phyloP scores from a whole-genome alignment of 2,329 filamentous ascomycete genomes.

The Lomentospora prolificans region DNA sequence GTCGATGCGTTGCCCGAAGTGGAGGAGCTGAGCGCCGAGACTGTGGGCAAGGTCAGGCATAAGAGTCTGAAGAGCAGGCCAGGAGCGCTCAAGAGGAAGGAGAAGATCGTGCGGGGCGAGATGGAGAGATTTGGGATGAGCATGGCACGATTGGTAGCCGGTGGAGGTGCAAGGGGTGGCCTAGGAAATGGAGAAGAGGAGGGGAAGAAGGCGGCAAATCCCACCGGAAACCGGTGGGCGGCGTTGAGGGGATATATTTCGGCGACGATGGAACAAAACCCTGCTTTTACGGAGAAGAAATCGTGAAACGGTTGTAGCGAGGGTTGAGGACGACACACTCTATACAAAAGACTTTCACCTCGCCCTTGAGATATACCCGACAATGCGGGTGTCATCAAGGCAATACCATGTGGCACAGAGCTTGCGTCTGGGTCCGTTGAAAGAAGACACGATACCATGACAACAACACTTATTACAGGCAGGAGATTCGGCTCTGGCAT shows the following conservation, averaged over 20 bases:
- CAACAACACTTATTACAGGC: too few relatives aligned
- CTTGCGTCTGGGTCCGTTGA: too few relatives aligned
- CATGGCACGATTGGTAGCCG: conserved; percentile 59
- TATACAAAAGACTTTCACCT: too few relatives aligned
- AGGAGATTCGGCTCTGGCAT: too few relatives aligned
- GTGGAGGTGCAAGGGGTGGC: conserved; percentile 10
- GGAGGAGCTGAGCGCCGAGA: conserved; percentile 31
- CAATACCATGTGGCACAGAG: too few relatives aligned
- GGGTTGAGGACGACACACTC: background rate
- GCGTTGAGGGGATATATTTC: conserved; percentile 77
- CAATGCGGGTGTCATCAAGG: too few relatives aligned
- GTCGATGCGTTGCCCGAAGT: conserved; percentile 70
- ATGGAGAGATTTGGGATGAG: conserved; percentile 76
- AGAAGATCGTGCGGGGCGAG: conserved; percentile 69
- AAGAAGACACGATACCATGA: too few relatives aligned
- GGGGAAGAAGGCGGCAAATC: conserved; percentile 15
- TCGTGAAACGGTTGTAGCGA: background rate
- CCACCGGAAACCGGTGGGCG: conserved; percentile 60
- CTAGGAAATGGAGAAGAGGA: conserved; percentile 10
- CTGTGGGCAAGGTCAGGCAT: conserved; percentile 58
- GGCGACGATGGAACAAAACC: conserved; percentile 80
- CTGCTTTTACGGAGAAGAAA: conserved; percentile 47
- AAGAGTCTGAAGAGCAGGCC: conserved; percentile 65
- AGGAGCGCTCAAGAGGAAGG: conserved; percentile 76
- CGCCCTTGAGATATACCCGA: too few relatives aligned